Conservation (phyloP, 352 stramenopile genomes). For the Pythium insidiosum region DNA sequence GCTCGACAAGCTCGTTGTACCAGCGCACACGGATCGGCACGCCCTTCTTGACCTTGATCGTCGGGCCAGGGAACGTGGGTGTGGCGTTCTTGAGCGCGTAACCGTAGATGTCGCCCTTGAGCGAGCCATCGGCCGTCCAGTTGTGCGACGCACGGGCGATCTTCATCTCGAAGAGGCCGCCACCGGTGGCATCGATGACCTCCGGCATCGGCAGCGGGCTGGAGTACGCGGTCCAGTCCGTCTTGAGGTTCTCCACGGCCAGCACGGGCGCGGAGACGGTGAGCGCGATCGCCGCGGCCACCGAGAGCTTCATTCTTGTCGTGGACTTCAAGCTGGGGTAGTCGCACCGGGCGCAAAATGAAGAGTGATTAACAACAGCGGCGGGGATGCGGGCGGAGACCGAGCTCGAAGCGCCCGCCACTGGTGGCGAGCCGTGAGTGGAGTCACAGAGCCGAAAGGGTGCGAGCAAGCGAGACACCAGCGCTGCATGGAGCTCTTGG, state of each 20-base stretch:
- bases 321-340: too few relatives aligned
- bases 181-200: slow-evolving; percentile 27
- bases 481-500: too few relatives aligned
- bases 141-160: slow-evolving; percentile 20
- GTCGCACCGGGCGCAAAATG: too few relatives aligned
- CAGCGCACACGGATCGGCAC: slow-evolving; percentile 21
- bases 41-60: slow-evolving; percentile 23
- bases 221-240: slow-evolving; percentile 25
- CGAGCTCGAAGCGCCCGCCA: too few relatives aligned
- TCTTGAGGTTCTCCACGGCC: slow-evolving; percentile 21
- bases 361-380: too few relatives aligned
- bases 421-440: too few relatives aligned
- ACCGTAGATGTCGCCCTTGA: slow-evolving; percentile 19
- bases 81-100: slow-evolving; percentile 20
- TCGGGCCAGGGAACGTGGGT: slow-evolving; percentile 22
- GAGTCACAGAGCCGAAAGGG: too few relatives aligned
- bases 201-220: slow-evolving; percentile 23
- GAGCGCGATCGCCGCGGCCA: too few relatives aligned
- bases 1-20: slow-evolving; percentile 38
- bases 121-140: slow-evolving; percentile 17
- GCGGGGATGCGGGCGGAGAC: too few relatives aligned
- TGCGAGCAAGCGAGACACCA: too few relatives aligned
- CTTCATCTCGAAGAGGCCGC: slow-evolving; percentile 27
- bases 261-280: not conserved
- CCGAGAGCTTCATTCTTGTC: too few relatives aligned